Percentiles rank a stretch among this genome's conserved stretches.
phyloP scores from a whole-genome alignment of 2,329 filamentous ascomycete genomes.

The Thelonectria olida region DNA sequence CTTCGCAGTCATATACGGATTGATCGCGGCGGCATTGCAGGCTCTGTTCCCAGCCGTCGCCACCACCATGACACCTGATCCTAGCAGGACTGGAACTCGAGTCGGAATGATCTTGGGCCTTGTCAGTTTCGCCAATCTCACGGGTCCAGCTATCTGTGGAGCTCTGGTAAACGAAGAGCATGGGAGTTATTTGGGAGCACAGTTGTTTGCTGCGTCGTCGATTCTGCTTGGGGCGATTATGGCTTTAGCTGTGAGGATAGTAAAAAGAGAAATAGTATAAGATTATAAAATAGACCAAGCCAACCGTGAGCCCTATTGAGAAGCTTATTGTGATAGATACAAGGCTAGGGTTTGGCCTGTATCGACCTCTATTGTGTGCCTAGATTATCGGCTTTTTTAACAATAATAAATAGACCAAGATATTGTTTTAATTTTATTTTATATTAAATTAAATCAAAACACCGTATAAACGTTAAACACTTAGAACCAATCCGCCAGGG shows the following conservation, averaged over 20 bases:
- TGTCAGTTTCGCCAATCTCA: conserved; percentile 42
- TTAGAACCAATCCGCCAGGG: too few species aligned
- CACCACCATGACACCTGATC: conserved; percentile 50
- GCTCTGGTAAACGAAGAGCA: conserved; percentile 28
- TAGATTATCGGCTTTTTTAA: too few species aligned
- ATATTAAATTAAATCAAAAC: too few species aligned
- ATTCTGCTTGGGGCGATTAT: conserved; percentile 34
- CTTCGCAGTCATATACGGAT: conserved; percentile 55
- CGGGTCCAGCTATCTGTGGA: conserved; percentile 41
- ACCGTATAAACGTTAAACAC: too few species aligned
- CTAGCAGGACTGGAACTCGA: conserved; percentile 43
- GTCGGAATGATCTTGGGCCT: conserved; percentile 49
- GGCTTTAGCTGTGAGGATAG: conserved; percentile 27
- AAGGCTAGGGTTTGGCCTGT: too few species aligned
- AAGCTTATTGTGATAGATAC: too few species aligned
- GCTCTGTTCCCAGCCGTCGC: conserved; percentile 60
- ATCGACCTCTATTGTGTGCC: too few species aligned
- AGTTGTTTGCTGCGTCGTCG: conserved; percentile 37
- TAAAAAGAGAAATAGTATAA: conserved; percentile 26
- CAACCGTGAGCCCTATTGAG: too few species aligned
- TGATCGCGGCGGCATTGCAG: conserved; percentile 60
- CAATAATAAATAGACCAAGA: too few species aligned
- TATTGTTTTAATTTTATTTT: too few species aligned
- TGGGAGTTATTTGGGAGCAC: conserved; percentile 34
- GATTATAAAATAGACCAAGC: too few species aligned